Base-by-base conservation (phyloP, 2,329 filamentous ascomycete species). In the Alternaria atra region DNA sequence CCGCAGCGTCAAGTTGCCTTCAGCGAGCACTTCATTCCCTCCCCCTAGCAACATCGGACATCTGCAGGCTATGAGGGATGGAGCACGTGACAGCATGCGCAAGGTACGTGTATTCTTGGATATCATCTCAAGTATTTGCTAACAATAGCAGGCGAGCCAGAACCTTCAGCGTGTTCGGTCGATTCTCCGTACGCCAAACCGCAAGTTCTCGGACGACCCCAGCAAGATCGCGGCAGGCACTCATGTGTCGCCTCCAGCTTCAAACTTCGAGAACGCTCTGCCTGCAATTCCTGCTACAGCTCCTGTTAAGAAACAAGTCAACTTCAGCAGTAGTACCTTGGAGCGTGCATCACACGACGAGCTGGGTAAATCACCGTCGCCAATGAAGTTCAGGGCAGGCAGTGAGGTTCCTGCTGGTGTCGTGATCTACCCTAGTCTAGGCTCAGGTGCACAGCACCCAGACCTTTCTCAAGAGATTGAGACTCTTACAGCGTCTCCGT, bases 221-320 rank as follows among this genome's bases (percentile, higher is more conserved):
- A 66, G 77, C 44, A 87, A 89, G 74, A 81, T 88, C 43, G 87
- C 86, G 39, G 84, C 86, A 13, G 87, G 86, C 29, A 89, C 87
- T 6, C 86, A 89, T 67, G 71, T 84, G 60, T 83, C 82, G 15
- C 82, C 83, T 51, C 74, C 73, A 23, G 66, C 39, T 43, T 66
- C 65, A 60, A 66, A 79, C 40, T 74, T 84, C 12, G 82, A 87
- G 32, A 88, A 87, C 68, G 80, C 83, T 23, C 74, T 89, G 32
- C 84, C 84, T 52, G 74, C 82, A 3, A 75, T 76, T 27, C 80
- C 87, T 55, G 89, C 87, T 5, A 92, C 90, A 1, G 91, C 90
- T 7, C 89, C 89, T 32, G 85, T 89, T 25, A 91, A 89, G 77
- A 97, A 96, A 81, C 90, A 87, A 57, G 92, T 97, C 35, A 89